Conservation (phyloP, 2,329 filamentous ascomycete species). For the Talaromyces sp. region DNA sequence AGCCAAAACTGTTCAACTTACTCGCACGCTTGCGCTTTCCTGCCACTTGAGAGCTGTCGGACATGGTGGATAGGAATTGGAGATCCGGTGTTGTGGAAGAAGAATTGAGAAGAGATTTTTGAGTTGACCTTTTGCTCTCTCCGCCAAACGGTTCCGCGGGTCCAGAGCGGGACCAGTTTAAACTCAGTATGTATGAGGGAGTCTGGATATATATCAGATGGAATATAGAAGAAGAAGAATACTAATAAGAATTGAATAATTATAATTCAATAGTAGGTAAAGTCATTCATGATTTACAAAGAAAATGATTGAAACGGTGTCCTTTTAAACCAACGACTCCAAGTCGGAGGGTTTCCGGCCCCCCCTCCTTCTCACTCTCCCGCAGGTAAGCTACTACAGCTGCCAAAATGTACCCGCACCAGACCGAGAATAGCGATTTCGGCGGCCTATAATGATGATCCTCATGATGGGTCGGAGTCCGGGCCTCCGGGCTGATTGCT, state of each 20-base stretch:
- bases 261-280: no score
- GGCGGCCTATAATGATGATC: not conserved
- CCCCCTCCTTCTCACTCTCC: no score
- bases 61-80: conserved; percentile 30
- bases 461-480: conserved; percentile 3
- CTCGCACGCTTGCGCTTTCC: conserved; percentile 45
- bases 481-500: conserved; percentile 4
- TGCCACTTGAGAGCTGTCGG: conserved; percentile 33
- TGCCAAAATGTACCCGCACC: no score
- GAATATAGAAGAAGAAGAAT: not conserved
- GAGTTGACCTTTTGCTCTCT: conserved; percentile 5
- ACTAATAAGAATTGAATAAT: not conserved
- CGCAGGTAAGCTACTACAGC: no score
- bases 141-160: conserved; percentile 20
- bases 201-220: not conserved
- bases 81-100: not conserved
- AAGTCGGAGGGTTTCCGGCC: no score
- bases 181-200: no score
- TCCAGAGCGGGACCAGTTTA: conserved; percentile 18
- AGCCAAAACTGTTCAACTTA: no score
- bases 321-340: no score
- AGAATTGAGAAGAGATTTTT: conserved; percentile 26
- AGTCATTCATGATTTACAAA: no score
- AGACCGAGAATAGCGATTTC: no score
- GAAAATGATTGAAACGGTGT: no score